Evolutionary conservation across 1,139 yeast genomes (phyloP), one percentile per base, ranked within the genome.

Genomic region (Candida sojae): DNA sequence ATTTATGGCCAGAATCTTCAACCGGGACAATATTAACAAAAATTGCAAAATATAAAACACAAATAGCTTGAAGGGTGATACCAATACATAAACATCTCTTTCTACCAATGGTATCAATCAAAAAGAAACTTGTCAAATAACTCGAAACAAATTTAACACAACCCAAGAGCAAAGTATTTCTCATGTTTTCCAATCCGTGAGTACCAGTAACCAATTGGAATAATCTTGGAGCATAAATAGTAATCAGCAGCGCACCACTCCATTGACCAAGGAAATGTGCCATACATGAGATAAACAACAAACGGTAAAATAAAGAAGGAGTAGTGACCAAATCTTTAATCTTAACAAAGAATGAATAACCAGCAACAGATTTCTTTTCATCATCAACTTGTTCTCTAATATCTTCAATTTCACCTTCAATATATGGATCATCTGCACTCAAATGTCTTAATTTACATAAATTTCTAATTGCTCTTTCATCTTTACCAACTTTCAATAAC

Each of bases 221-320:
- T 48, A 81, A 67, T 42, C 76, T 73, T 26, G 81, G 74, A 26
- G 84, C 77, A 54, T 79, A 80, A 46, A 79, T 77, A 11, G 82
- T 79, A 43, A 80, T 67, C 3, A 84, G 79, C 51, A 79, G 80
- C 30, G 84, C 81, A 42, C 86, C 86, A 33, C 80, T 68, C 76
- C 83, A 78, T 61, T 81, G 85, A 36, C 82, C 79, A 46, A 81
- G 66, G 40, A 82, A 51, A 52, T 79, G 81, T 11, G 79, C 66
- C 39, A 66, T 53, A 31, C 71, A 58, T 7, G 79, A 67, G 33
- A 75, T 62, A 25, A 57, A 60, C 36, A 76, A 60, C 57, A 81
- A 71, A 56, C 78, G 65, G 59, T 73, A 70, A 50, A 70, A 63
- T 51, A 67, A 64, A 31, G 71, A 70, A 49, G 55, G 67, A 44